A percentile compares a stretch with the other conserved stretches of the same genome.
phyloP scores from a whole-genome alignment of 805 yeast species.

The Saccharomycopsis oosterbeekiorum region DNA sequence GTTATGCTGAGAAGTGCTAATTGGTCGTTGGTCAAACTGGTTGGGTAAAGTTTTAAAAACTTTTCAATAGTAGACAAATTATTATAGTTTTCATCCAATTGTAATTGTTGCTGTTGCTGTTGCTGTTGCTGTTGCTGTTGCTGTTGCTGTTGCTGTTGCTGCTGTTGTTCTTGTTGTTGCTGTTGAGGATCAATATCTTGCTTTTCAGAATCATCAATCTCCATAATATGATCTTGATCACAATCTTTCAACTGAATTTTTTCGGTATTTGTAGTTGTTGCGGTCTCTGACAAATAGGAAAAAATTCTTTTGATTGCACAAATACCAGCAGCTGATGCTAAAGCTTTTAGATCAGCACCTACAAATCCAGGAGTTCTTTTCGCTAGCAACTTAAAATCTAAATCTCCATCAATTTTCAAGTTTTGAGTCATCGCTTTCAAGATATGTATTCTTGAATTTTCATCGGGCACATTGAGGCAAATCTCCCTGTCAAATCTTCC shows the following conservation, averaged over 20 bases:
- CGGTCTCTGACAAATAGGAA: conserved; percentile 33
- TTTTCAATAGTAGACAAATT: conserved; percentile 58
- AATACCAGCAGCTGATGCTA: conserved; percentile 91
- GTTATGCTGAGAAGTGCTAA: conserved; percentile 66
- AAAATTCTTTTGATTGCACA: conserved; percentile 90
- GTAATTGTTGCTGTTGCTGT: not conserved
- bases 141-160: no score
- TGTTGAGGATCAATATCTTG: not conserved
- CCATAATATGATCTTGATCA: conserved; percentile 4
- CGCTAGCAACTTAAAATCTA: conserved; percentile 67
- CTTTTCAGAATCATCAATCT: not conserved
- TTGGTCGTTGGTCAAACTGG: conserved; percentile 68
- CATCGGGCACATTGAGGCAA: conserved; percentile 90
- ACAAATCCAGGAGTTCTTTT: conserved; percentile 95
- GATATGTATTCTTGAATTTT: conserved; percentile 66
- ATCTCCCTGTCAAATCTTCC: conserved; percentile 96
- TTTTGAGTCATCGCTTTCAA: conserved; percentile 60
- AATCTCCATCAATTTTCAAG: conserved; percentile 56
- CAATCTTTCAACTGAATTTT: conserved; percentile 1
- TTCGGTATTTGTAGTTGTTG: conserved; percentile 7
- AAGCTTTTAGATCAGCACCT: conserved; percentile 92
- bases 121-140: no score
- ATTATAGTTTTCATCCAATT: conserved; percentile 20
- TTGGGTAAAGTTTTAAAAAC: conserved; percentile 66
- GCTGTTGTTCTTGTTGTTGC: no score